A percentile compares a stretch with the other conserved stretches of the same genome.
These are phyloP conservation scores for Aphanoascus verrucosus DNA, from an alignment of 2,329 filamentous ascomycete genomes.

Conservation along the genomic window DNA sequence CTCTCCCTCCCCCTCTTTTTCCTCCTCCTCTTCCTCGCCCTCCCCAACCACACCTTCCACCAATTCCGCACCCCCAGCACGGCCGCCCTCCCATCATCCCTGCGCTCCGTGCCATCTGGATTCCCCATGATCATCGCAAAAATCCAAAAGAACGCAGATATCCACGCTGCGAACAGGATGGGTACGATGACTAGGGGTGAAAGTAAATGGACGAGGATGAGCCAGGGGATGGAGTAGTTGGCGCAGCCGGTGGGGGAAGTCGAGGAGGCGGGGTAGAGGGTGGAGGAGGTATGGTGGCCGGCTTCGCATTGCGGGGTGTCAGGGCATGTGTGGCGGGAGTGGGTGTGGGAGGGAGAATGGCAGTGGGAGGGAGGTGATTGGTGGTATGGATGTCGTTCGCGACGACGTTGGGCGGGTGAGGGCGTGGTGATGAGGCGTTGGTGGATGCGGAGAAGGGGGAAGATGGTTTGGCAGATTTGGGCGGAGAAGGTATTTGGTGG, in stretches of 20 bases:
- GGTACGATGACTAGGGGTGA: conserved; percentile 48
- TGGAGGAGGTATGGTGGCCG: conserved; percentile 31
- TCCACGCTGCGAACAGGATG: conserved; percentile 48
- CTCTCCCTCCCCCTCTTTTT: conserved; percentile 8
- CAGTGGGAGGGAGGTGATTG: conserved; percentile 13
- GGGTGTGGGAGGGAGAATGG: conserved; percentile 1
- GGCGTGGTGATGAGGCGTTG: conserved; percentile 26
- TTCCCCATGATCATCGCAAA: conserved; percentile 52
- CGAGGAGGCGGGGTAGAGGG: conserved; percentile 21
- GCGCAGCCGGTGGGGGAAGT: conserved; percentile 22
- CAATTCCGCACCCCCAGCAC: conserved; percentile 48
- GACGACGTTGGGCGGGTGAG: conserved; percentile 14
- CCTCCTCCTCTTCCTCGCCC: conserved; percentile 12
- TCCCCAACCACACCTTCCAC: conserved; percentile 49
- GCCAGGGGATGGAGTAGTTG: conserved; percentile 28
- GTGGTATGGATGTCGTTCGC: conserved; percentile 19
- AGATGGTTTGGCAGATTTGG: conserved; percentile 44
- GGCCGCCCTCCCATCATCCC: conserved; percentile 51
- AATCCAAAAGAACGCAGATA: conserved; percentile 51
- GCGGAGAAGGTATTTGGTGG: conserved; percentile 38
- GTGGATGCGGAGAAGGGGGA: conserved; percentile 43
- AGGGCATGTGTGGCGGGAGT: not conserved
- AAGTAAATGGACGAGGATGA: conserved; percentile 45
- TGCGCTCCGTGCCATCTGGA: conserved; percentile 48
- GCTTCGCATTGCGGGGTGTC: conserved; percentile 15